Evolutionary conservation across 306 rosid species (phyloP), one percentile per base, ranked within the genome.

Genomic region (Sechiopsis laciniata): DNA sequence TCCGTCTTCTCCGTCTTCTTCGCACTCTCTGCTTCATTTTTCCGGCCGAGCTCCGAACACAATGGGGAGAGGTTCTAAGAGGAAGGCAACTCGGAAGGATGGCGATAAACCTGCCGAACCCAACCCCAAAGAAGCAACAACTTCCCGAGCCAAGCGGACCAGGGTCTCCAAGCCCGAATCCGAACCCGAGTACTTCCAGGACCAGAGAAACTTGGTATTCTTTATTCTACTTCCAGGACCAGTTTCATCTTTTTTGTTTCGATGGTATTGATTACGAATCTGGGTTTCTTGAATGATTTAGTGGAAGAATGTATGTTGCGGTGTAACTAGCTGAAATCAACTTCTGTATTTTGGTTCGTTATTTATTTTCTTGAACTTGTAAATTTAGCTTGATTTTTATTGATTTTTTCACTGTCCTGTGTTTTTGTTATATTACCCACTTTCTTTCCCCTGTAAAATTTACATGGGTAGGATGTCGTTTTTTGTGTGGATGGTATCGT

Each of bases 61-160:
- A 74, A 88, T 83, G 90, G 73, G 55, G 85, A 86, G 71, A 78
- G 87, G 88, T 22, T 21, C 91, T 20, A 88, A 80, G 88, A 83
- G 90, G 64, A 88, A 84, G 79, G 24, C 84, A 21, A 74, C 83
- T 14, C 73, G 73, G 48, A 65, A 65, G 53, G 29, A 65, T 10
- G 75, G 76, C 6, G 73, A 78, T 11, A 77, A 77, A 46, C 75
- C 70, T 40, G 70, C 24, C 8, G 52, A 64, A 35, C 24, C 71
- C 12, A n/a, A 65, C 26, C 53, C 53, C 29, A 5, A 40, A 2
- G 29, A 65, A 59, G 59, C 63, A 37, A 52, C 83, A 7, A 32
- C 37, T 32, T 60, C 57, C 78, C 77, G 80, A 58, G 77, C 88
- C 42, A 90, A 90, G 81, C 89, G 87, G 22, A 82, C 76, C 63